phyloP scores from a whole-genome alignment of 164 flowering plant species.

The Paratinospora sagittata region DNA sequence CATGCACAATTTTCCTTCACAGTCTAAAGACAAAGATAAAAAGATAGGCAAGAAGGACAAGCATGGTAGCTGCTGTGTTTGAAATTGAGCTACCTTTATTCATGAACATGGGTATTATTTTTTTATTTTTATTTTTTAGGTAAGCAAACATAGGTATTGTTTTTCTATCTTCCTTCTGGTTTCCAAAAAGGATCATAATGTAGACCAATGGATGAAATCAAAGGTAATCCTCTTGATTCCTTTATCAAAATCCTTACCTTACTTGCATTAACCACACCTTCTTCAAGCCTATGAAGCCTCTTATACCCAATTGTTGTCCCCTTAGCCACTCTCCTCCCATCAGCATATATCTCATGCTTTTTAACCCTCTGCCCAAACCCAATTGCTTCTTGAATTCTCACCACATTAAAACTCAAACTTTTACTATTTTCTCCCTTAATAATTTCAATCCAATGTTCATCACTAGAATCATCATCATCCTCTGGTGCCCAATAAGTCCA shows the following conservation, averaged over 20 bases:
- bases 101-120: not conserved
- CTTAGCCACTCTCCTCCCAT: constrained; percentile 42
- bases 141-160: not conserved
- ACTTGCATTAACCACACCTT: constrained; percentile 40
- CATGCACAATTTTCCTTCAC: not conserved
- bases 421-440: constrained; percentile 14
- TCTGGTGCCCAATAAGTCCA: constrained; percentile 99
- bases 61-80: no score
- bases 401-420: constrained; percentile 62
- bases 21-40: not conserved
- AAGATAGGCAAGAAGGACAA: no score
- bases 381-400: constrained; percentile 87
- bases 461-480: constrained; percentile 25
- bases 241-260: constrained; percentile 42
- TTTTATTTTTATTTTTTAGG: no score
- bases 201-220: constrained; percentile 71
- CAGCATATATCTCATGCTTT: constrained; percentile 53
- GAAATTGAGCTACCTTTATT: no score
- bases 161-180: constrained; percentile 19
- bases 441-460: constrained; percentile 72
- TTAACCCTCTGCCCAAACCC: constrained; percentile 84
- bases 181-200: constrained; percentile 75
- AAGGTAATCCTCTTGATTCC: constrained; percentile 52
- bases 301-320: constrained; percentile 86
- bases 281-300: constrained; percentile 73